Conservation (phyloP, 345 rosid genomes). For the Linum trigynum region DNA sequence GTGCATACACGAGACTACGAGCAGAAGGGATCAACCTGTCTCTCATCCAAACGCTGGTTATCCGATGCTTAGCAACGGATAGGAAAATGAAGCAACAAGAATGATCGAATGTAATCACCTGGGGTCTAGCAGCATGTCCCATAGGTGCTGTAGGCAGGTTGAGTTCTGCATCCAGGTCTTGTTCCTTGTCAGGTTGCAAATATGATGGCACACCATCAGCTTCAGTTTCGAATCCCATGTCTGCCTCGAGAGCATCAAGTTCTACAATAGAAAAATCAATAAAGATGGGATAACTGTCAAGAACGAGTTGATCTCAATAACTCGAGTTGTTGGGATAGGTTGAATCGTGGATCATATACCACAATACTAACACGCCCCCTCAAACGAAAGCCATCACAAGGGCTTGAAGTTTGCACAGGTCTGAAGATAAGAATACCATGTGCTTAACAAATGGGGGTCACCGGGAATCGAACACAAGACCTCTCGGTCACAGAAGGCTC, state of each 20-base stretch:
- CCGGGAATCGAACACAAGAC: too few species aligned
- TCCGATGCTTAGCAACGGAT: not conserved
- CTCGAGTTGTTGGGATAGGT: too few species aligned
- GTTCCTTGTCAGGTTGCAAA: slow-evolving; percentile 86
- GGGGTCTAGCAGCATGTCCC: slow-evolving; percentile 38
- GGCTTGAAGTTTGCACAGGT: too few species aligned
- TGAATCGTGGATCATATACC: too few species aligned
- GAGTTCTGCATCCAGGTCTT: slow-evolving; percentile 60
- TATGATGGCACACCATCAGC: slow-evolving; percentile 86
- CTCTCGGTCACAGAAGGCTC: too few species aligned
- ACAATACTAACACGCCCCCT: too few species aligned
- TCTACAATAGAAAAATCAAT: slow-evolving; percentile 36
- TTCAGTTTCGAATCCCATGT: slow-evolving; percentile 91
- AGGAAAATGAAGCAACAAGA: not conserved
- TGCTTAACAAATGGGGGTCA: too few species aligned
- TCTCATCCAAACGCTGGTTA: not conserved
- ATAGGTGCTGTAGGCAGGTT: slow-evolving; percentile 78
- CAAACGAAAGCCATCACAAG: too few species aligned
- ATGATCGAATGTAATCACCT: slow-evolving; percentile 32
- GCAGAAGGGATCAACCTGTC: too few species aligned
- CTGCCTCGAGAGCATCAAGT: slow-evolving; percentile 94
- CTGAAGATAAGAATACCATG: too few species aligned
- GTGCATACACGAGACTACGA: too few species aligned
- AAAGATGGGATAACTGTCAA: not conserved
- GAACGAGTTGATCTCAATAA: too few species aligned